phyloP scores from a whole-genome alignment of 139 green algal species.

The Ettlia oleoabundans region DNA sequence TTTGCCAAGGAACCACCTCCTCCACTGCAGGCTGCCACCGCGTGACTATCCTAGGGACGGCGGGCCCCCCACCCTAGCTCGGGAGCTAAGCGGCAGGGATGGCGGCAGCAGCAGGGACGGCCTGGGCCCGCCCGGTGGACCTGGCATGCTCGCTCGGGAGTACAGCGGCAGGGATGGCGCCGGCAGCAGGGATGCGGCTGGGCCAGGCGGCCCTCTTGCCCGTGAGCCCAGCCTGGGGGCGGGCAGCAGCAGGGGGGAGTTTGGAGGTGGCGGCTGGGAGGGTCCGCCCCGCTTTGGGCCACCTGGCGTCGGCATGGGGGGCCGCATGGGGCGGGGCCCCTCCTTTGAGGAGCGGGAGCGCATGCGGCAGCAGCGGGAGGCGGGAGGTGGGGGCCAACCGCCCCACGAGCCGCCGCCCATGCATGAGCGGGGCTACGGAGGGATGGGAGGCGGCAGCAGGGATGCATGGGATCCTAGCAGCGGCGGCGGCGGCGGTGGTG shows the following conservation, averaged over 20 bases:
- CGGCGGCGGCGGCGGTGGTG: not conserved
- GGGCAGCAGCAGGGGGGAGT: too few relatives aligned
- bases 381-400: not conserved
- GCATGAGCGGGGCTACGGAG: not conserved
- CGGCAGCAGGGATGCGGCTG: not conserved
- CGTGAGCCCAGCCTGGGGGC: too few relatives aligned
- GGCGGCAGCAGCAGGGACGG: constrained; percentile 14
- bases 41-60: not conserved
- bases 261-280: not conserved
- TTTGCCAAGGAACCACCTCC: not conserved
- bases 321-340: not conserved
- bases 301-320: not conserved
- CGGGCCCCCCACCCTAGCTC: not conserved
- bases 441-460: constrained; percentile 7
- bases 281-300: constrained; percentile 14
- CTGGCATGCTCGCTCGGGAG: not conserved
- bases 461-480: constrained; percentile 16
- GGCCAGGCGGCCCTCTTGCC: too few relatives aligned
- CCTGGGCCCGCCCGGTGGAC: not conserved
- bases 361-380: not conserved
- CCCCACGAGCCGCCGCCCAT: not conserved
- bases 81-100: not conserved
- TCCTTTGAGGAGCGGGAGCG: constrained; percentile 25
- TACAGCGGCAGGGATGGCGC: not conserved
- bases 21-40: not conserved